phyloP scores from a whole-genome alignment of 768 basidiomycete genomes.

The Mycena vulgaris region DNA sequence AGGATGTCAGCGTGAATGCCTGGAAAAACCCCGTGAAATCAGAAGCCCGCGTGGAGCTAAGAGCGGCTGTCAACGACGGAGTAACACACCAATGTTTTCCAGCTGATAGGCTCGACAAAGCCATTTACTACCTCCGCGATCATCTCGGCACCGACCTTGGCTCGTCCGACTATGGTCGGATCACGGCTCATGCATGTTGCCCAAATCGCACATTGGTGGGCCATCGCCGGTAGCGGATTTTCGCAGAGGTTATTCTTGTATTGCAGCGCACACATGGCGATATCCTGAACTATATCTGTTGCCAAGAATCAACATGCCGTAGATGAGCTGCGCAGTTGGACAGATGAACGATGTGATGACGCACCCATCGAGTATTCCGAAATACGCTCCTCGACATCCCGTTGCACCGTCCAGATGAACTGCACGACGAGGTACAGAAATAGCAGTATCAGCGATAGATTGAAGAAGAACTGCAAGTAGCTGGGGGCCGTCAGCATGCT shows the following conservation, averaged over 20 bases:
- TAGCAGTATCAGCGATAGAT: conserved; percentile 84
- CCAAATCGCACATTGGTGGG: conserved; percentile 89
- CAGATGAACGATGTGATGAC: conserved; percentile 41
- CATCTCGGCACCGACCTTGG: conserved; percentile 92
- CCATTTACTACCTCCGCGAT: conserved; percentile 97
- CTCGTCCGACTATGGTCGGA: conserved; percentile 89
- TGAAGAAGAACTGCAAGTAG: conserved; percentile 96
- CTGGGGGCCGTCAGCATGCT: conserved; percentile 52
- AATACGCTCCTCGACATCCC: conserved; percentile 91
- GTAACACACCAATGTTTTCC: conserved; percentile 90
- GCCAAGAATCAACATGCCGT: conserved; percentile 36
- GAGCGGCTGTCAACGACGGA: not conserved
- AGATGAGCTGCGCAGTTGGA: conserved; percentile 18
- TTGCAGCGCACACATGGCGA: conserved; percentile 85
- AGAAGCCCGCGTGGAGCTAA: conserved; percentile 31
- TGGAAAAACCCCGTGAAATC: conserved; percentile 46
- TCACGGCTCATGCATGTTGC: conserved; percentile 96
- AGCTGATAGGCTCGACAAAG: conserved; percentile 97
- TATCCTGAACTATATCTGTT: conserved; percentile 94
- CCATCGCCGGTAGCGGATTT: conserved; percentile 89
- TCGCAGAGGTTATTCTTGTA: conserved; percentile 90
- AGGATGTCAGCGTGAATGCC: conserved; percentile 83
- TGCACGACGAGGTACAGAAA: conserved; percentile 89
- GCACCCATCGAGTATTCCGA: conserved; percentile 91
- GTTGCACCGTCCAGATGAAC: conserved; percentile 91